These are phyloP conservation scores for Casuarina equisetifolia DNA, from an alignment of 306 rosid species.

Conservation along the genomic window DNA sequence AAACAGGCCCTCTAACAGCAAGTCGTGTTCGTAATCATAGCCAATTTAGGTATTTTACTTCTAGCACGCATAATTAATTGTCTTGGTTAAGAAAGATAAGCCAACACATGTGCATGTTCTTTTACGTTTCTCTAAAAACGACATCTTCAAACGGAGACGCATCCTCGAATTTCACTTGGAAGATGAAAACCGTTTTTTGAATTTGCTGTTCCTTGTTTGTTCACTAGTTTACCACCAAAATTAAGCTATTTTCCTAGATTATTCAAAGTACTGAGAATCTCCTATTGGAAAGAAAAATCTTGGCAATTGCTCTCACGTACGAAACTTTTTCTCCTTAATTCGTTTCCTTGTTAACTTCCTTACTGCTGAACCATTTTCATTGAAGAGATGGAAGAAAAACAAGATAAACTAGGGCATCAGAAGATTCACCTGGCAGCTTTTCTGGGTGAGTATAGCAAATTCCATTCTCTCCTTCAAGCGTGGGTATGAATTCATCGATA, in stretches of 20 bases:
- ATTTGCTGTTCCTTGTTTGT: no score
- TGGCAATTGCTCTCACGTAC: conserved; percentile 22
- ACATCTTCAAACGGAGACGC: conserved; percentile 24
- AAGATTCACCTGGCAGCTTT: conserved; percentile 69
- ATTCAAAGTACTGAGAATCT: not conserved
- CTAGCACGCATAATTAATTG: conserved; percentile 11
- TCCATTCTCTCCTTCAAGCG: conserved; percentile 85
- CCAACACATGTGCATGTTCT: conserved; percentile 19
- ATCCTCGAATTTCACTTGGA: not conserved
- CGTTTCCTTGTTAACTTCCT: conserved; percentile 4
- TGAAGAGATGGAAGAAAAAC: conserved; percentile 9
- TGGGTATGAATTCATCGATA: conserved; percentile 78
- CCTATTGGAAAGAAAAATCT: not conserved
- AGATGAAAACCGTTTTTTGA: no score
- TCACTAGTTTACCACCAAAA: no score
- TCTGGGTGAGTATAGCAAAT: conserved; percentile 96
- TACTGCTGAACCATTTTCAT: conserved; percentile 13
- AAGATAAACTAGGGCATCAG: conserved; percentile 22
- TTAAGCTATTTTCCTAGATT: not conserved
- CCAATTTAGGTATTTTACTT: conserved; percentile 35
- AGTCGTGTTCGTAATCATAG: conserved; percentile 31
- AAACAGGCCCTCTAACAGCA: conserved; percentile 17
- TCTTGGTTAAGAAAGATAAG: conserved; percentile 19
- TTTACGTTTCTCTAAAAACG: conserved; percentile 25
- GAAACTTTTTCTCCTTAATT: conserved; percentile 18